Base-by-base conservation (phyloP, 1,284 basidiomycete genomes). In the Spongispora temasekensis region DNA sequence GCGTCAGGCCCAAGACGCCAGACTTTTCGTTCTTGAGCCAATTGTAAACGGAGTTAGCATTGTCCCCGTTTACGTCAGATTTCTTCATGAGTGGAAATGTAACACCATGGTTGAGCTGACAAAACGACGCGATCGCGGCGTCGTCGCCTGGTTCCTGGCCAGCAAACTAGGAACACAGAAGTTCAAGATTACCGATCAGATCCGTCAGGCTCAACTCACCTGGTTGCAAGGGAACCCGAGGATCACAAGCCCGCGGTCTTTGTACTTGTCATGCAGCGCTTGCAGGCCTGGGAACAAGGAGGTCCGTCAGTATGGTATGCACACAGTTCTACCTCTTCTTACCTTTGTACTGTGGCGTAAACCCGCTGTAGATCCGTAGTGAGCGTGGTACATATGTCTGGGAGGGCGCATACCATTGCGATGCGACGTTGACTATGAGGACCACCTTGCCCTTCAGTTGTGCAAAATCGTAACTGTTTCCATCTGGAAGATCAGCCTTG, bases 201-300 rank as follows among this genome's bases (percentile, higher is more conserved):
- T 46, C 44, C 23, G 23, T 46, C 19, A 34, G 32, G 15, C 32
- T 10, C n/a, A 10, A 66, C 80, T 63, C 61, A 93, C 93, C 80
- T 95, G 94, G 75, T 97, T 96, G 79, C 89, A 95, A 32, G 94
- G 94, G 81, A 96, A 96, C 2, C 95, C 94, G 60, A 97, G 81
- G 67, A 96, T 85, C 61, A 88, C 80, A 57, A 97, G 82, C 19
- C 82, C 91, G 61, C 84, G 80, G 59, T 89, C 87, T 67, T 90
- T 88, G 80, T 95, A 89, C 75, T 94, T 93, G 66, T 95, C 87
- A 75, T 95, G 87, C 35, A 97, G 77, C 8, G 79, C 80, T 77
- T 97, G 92, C 23, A 97, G 83, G 64, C 92, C 90, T 85, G 15
- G 28, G 17, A 59, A 30, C 50, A 37, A 9, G 6, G 23, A 31